Evolutionary conservation across 257 asterid genomes (phyloP), one percentile per base, ranked within the genome.

Genomic region (Nicotiana benthamiana): DNA sequence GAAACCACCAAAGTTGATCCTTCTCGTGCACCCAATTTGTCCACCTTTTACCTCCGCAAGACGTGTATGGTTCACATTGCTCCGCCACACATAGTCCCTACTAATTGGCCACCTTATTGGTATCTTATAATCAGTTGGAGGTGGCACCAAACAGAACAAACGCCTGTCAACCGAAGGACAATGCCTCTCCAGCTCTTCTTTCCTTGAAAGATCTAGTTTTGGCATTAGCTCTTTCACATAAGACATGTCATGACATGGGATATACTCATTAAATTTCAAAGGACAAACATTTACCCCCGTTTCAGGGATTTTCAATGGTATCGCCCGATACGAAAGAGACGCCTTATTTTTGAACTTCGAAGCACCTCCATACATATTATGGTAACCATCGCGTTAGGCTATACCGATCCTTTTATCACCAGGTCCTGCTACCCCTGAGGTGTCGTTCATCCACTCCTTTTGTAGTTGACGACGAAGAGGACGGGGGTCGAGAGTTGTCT

Each of bases 1-100:
- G 99, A 84, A 96, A 96, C 97, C 97, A 96, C 99, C 97, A 93
- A 3, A 92, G 84, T 6, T 86, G 85, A 82, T 83, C 92, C 87
- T 88, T 94, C 34, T 89, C 93, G 22, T 91, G 98, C 68, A 94
- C 98, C 97, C 99, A 94, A 82, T 92, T 78, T 96, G 99, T 74
- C 99, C 98, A 76, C 97, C 96, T 88, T 94, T 96, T 28, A 92
- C 98, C 85, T 96, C 94, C 0, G 97, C 96, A 51, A 96, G 97
- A 86, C 54, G 97, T 0, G 92, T 90, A 81, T 94, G 99, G 86
- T 96, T 96, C 57, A 96, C 94, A 82, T 96, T 96, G 86, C 97
- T 93, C 82, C 96, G 86, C 98, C 97, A 93, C 32, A 95, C 94
- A 83, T 90, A 92, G 87, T 95, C 98, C 89, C 97, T 84, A 62